Percentiles rank a stretch among this genome's conserved stretches.
Conservation (phyloP, 2,329 filamentous ascomycete genomes). For the Verticillium albo-atrum region DNA sequence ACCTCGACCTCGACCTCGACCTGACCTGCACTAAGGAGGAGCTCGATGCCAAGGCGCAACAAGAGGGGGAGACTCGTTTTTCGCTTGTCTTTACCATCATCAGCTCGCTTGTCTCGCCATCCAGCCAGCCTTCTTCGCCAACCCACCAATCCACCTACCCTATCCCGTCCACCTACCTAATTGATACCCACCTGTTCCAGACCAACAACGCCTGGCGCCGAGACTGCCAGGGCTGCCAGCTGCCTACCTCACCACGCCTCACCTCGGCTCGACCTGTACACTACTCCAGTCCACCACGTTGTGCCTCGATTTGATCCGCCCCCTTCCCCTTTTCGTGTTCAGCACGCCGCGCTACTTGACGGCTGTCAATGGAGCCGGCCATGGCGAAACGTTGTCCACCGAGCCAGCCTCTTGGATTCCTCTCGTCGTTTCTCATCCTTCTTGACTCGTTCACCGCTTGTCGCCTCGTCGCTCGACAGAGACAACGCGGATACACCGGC, state of each 20-base stretch:
- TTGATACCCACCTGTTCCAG: neutral
- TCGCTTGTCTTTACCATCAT: neutral
- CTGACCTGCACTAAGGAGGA: neutral
- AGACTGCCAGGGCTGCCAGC: neutral
- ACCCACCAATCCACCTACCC: neutral
- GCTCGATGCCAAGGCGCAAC: neutral
- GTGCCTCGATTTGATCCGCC: neutral
- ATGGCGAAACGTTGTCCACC: neutral
- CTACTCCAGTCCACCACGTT: neutral
- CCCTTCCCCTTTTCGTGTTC: neutral
- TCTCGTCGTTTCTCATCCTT: neutral
- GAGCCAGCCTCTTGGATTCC: neutral
- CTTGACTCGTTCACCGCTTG: constrained; percentile 15
- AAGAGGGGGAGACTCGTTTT: neutral
- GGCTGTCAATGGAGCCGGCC: neutral
- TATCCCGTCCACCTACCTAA: neutral
- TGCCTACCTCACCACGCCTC: neutral
- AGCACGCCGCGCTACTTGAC: neutral
- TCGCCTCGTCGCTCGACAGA: neutral
- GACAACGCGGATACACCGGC: neutral
- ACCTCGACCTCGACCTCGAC: neutral
- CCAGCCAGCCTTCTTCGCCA: neutral
- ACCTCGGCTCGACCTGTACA: neutral
- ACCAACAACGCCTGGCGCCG: neutral
- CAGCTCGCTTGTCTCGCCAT: neutral